Evolutionary conservation across 78 protist genomes (phyloP), one percentile per base, ranked within the genome.

Genomic region (Bodo saltans): DNA sequence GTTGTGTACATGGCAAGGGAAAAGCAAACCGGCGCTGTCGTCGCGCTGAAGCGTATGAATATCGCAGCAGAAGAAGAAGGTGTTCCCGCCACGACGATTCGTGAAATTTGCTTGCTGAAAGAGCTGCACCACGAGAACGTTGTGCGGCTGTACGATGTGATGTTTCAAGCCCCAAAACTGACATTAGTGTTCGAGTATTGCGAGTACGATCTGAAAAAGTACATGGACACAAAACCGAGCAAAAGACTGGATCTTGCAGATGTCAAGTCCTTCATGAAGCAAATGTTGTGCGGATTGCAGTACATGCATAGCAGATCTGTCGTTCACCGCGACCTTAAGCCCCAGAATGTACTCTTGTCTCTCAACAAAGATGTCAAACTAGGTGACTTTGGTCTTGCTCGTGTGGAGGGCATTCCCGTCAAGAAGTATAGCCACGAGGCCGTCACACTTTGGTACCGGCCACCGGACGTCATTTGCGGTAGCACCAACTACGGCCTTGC

Each of bases 401-500:
- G 94, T 26, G 34, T 52, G 35, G 79, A 38, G 26, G 75, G 76
- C 52, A n/a, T n/a, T 27, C 72, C 85, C 8, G 35, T 30, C 37
- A 94, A 98, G 30, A 83, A 88, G 25, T 95, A 92, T 92, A 94
- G 99, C 23, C 97, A 96, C 90, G 99, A 97, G 86, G 99, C 92
- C 3, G 99, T 98, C 39, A 98, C 99, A 0, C 89, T 98, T 32
- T 98, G 99, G 99, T 98, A 98, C 85, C 91, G 99, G 28, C 96
- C 99, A 0, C 99, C 99, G 25, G 99, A 98, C 74, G 95, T 97
- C 12, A 88, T 98, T 68, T 71, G 97, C 85, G 99, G 99, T 3
- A 88, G 93, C 28, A 80, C 88, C 53, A 87, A 93, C 41, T 98
- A 98, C 88, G 74, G 94, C n/a, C 95, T 98, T 0, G 94, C 99